Evolutionary conservation across 129 eudicot species (phyloP), one percentile per base, ranked within the genome.

Genomic region (Artemisia argyi): DNA sequence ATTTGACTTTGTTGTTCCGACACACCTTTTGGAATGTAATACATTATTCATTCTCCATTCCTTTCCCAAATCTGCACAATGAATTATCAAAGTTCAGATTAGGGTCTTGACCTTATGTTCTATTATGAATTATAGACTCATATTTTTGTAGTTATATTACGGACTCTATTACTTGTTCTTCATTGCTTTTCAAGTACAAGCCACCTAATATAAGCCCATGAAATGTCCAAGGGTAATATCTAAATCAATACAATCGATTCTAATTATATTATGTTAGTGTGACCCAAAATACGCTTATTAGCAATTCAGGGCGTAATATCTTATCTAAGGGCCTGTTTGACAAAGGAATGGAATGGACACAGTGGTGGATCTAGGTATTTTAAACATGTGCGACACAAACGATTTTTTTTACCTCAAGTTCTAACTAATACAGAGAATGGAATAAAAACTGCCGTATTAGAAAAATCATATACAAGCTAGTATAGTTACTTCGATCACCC

Each of bases 21-120:
- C 78, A 16, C 71, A 62, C 20, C 71, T 62, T 73, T 71, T 73
- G 69, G 39, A 73, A 63, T 50, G 70, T 61, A 73, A 62, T 62
- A 49, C 35, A 49, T 28, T 20, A 58, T 10, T 30, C 18, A 52
- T 52, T 32, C 78, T 74, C 65, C 78, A 65, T 65, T 64, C 72
- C 55, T 64, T 74, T 14, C 79, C 59, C 39, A 54, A 44, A 35
- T 66, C 73, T 65, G 73, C 79, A 55, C 66, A 66, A n/a, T 75
- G 60, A 66, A 65, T 75, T 44, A 55, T 44, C 49, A 44, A 75
- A 65, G 73, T 49, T 75, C 73, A 42, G 30, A 74, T 65, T 12
- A 20, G 73, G 73, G 73, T 56, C 66, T 17, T 30, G 24, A 26
- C 26, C 28, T 39, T 7, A 14, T 4, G 6, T 53, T 53, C 22